Conservation (phyloP, 441 rosid species). For the Erodium trifolium region DNA sequence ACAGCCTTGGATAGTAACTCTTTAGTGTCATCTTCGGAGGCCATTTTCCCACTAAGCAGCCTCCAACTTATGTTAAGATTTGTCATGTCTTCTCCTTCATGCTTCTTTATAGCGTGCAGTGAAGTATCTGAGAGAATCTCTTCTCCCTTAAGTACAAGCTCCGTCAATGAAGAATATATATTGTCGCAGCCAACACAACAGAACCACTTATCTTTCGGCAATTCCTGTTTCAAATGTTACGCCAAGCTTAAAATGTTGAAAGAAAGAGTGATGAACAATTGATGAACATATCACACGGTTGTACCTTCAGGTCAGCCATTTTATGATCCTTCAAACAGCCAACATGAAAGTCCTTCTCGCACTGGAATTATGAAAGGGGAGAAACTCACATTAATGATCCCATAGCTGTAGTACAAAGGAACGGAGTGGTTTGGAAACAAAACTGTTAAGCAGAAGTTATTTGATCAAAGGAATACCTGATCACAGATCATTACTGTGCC, state of each 20-base stretch:
- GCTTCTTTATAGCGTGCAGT: conserved; percentile 41
- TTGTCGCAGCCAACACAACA: conserved; percentile 55
- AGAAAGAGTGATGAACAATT: conserved; percentile 13
- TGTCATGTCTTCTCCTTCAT: conserved; percentile 30
- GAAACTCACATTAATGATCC: conserved; percentile 11
- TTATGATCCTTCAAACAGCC: conserved; percentile 81
- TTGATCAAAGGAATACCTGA: conserved; percentile 42
- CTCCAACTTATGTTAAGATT: conserved; percentile 77
- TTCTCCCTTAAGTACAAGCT: conserved; percentile 51
- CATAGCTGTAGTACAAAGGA: neutral
- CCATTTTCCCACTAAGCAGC: conserved; percentile 54
- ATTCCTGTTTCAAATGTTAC: conserved; percentile 41
- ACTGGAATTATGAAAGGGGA: conserved; percentile 30
- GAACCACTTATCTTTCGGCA: conserved; percentile 87
- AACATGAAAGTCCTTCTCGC: conserved; percentile 92
- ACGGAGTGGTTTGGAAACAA: neutral
- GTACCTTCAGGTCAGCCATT: conserved; percentile 75
- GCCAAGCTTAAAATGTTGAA: neutral
- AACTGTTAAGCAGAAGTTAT: neutral
- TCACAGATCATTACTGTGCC: conserved; percentile 82
- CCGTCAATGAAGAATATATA: conserved; percentile 47
- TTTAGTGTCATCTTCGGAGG: conserved; percentile 42
- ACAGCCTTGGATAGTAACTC: conserved; percentile 55
- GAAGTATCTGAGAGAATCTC: conserved; percentile 56
- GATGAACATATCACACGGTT: neutral